phyloP scores from a whole-genome alignment of 371 early-diverging fungal species.

The Dinochytrium kinnereticum region DNA sequence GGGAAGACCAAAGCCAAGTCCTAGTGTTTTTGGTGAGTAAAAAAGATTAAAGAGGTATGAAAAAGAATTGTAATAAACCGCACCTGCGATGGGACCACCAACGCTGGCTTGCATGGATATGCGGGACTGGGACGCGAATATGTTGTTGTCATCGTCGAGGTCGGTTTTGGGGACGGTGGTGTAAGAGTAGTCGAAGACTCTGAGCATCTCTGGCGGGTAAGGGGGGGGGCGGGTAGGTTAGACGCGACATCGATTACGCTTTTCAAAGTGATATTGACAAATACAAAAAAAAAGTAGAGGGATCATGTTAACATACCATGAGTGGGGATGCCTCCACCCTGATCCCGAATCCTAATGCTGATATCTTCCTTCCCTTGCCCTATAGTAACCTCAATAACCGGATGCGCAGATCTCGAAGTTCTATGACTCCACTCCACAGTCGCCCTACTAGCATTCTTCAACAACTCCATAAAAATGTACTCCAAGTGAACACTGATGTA shows the following conservation, averaged over 20 bases:
- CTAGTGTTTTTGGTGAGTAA: not conserved
- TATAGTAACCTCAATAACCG: constrained; percentile 87
- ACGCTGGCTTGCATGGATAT: constrained; percentile 81
- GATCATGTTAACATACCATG: constrained; percentile 41
- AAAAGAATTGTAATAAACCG: not conserved
- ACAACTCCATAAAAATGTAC: constrained; percentile 89
- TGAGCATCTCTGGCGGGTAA: constrained; percentile 67
- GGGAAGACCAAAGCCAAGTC: constrained; percentile 81
- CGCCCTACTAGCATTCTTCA: constrained; percentile 92
- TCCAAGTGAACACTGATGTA: constrained; percentile 95
- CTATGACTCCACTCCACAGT: constrained; percentile 76
- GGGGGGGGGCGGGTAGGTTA: not conserved
- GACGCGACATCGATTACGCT: not conserved
- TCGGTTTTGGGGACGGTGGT: constrained; percentile 81
- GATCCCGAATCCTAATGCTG: constrained; percentile 88
- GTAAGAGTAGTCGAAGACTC: constrained; percentile 91
- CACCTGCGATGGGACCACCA: constrained; percentile 81
- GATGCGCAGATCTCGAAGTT: constrained; percentile 60
- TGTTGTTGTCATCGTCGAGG: constrained; percentile 51
- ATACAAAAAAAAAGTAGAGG: not conserved
- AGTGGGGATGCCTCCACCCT: constrained; percentile 89
- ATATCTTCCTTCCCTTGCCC: constrained; percentile 78
- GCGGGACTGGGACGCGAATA: constrained; percentile 54
- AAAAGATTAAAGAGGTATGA: not conserved
- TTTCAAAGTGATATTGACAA: not conserved